A percentile compares a stretch with the other conserved stretches of the same genome.
These are phyloP conservation scores for Pleurostoma richardsiae DNA, from an alignment of 2,329 filamentous ascomycete genomes.

Conservation along the genomic window DNA sequence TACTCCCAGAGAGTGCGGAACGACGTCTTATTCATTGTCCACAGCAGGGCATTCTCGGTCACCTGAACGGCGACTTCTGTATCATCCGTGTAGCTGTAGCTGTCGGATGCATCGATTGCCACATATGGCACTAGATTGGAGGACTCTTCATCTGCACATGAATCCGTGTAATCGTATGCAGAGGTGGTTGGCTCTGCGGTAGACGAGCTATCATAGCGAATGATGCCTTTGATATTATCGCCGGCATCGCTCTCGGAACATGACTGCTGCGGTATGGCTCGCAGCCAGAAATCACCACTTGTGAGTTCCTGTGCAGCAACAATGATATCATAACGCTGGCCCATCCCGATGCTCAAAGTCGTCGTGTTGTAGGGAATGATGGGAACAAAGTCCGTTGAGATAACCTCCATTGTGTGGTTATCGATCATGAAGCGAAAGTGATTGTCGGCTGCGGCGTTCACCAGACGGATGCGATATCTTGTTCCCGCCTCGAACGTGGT, in stretches of 20 bases:
- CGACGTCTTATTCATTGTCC: slow-evolving; percentile 3
- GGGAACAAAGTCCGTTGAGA: slow-evolving; percentile 2
- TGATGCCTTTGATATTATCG: slow-evolving; percentile 2
- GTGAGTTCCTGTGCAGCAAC: slow-evolving; percentile 1
- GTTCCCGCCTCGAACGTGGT: not conserved
- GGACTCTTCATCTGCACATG: slow-evolving; percentile 3
- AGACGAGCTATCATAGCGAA: slow-evolving; percentile 3
- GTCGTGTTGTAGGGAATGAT: slow-evolving; percentile 4
- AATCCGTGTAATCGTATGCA: slow-evolving; percentile 3
- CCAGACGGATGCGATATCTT: not conserved
- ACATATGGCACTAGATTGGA: slow-evolving; percentile 6
- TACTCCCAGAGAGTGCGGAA: slow-evolving; percentile 6
- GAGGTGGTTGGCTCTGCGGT: slow-evolving; percentile 3
- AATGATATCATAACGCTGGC: slow-evolving; percentile 4
- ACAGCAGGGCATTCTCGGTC: slow-evolving; percentile 1
- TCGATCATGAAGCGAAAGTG: slow-evolving; percentile 5
- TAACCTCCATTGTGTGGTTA: slow-evolving; percentile 3
- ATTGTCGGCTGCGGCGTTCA: slow-evolving; percentile 3
- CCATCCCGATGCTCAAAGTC: slow-evolving; percentile 2
- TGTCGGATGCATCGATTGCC: slow-evolving; percentile 1
- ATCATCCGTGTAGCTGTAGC: not conserved
- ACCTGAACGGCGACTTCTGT: slow-evolving; percentile 1
- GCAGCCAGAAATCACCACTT: slow-evolving; percentile 4
- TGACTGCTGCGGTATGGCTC: slow-evolving; percentile 3
- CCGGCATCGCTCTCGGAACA: slow-evolving; percentile 4